These are phyloP conservation scores for Calonectria honghensis DNA, from an alignment of 2,329 filamentous ascomycete species.

Conservation along the genomic window DNA sequence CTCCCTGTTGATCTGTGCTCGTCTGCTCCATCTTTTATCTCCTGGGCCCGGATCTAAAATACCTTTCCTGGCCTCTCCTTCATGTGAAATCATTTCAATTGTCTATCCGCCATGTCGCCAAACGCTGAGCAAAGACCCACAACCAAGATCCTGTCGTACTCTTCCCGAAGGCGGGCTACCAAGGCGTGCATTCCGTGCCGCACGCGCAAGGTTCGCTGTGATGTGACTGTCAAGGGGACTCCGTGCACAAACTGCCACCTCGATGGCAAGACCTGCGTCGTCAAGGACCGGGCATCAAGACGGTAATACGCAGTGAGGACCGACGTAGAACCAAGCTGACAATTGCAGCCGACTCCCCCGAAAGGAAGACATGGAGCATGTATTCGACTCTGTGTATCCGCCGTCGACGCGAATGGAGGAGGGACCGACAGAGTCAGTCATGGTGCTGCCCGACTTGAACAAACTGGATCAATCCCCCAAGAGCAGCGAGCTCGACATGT, in stretches of 20 bases:
- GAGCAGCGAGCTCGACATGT: neutral
- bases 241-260: slow-evolving; percentile 30
- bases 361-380: slow-evolving; percentile 18
- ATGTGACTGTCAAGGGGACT: slow-evolving; percentile 25
- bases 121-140: neutral
- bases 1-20: neutral
- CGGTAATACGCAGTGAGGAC: neutral
- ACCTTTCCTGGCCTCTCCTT: neutral
- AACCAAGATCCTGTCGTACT: slow-evolving; percentile 7
- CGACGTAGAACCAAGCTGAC: neutral
- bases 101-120: neutral
- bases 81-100: neutral
- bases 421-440: neutral
- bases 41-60: neutral
- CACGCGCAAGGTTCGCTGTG: slow-evolving; percentile 25
- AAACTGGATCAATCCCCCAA: neutral
- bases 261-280: slow-evolving; percentile 12
- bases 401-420: neutral
- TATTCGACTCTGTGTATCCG: neutral
- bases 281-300: slow-evolving; percentile 19
- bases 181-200: slow-evolving; percentile 26
- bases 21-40: neutral
- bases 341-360: neutral
- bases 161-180: slow-evolving; percentile 3
- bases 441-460: neutral